Evolutionary conservation across 371 early-diverging fungal genomes (phyloP).

Genomic region (Apophysomyces elegans): DNA sequence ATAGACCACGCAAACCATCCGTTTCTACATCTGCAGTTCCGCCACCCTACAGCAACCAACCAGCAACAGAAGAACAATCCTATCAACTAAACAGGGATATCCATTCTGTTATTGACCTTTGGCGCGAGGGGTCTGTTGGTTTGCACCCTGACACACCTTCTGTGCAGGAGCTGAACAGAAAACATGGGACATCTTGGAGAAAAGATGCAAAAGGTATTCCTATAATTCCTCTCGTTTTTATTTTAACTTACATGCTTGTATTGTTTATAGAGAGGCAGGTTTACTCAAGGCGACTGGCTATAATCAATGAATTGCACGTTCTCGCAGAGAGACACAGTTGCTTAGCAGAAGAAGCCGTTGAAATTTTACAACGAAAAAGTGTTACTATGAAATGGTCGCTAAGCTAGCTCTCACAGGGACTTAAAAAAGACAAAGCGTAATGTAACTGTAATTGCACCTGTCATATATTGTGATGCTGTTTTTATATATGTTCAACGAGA

Average conservation of each 20-base stretch:
- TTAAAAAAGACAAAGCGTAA: not conserved
- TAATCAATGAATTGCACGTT: not conserved
- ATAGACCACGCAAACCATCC: not conserved
- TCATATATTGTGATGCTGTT: too few relatives aligned
- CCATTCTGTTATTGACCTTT: conserved; percentile 1
- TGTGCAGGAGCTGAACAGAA: not conserved
- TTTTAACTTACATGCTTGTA: not conserved
- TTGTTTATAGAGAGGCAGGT: not conserved
- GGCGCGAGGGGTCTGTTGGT: conserved; percentile 17
- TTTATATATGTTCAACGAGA: too few relatives aligned
- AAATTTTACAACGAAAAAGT: not conserved
- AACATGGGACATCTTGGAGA: conserved; percentile 7
- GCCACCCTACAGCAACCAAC: not conserved
- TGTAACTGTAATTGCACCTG: too few relatives aligned
- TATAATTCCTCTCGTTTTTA: not conserved
- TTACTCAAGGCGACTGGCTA: not conserved
- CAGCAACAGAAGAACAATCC: not conserved
- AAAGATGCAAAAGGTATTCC: not conserved
- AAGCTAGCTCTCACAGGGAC: not conserved
- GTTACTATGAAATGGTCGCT: not conserved
- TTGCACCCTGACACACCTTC: not conserved
- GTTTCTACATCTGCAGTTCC: not conserved
- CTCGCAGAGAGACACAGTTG: not conserved
- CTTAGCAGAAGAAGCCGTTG: not conserved
- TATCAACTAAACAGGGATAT: conserved; percentile 5